Base-by-base conservation (phyloP, 345 rosid species). In the Mercurialis annua region DNA sequence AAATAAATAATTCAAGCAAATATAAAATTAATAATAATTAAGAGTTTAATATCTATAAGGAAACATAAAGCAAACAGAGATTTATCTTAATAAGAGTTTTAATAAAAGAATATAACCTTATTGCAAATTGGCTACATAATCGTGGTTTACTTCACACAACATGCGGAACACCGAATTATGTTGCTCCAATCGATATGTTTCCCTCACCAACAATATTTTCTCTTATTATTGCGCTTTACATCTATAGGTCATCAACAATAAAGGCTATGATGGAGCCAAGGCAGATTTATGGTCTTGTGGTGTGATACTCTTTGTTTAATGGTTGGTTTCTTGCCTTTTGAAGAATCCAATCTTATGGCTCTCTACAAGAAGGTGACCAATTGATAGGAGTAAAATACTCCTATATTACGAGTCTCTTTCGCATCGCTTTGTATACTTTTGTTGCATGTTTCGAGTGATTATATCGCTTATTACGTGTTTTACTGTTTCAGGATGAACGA, bases 251-350 rank as follows among this genome's bases (percentile, higher is more conserved):
- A 88, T 92, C 74, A 87, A 91, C 69, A 87, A 92, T 81, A 94
- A 94, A 78, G 99, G 99, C 42, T 94, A 94, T 53, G 90, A 94
- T 83, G 99, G 96, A 71, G 96, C 96, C 2, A 89, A 85, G 84
- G 99, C 99, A 52, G 99, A 94, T 77, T 76, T 92, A 43, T 94
- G 99, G 99, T 94, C 99, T 16, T 94, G 99, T 43, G 99, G 99
- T 65, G 99, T 94, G 68, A 94, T 94, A 73, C 98, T 94, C 50
- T 95, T 77, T 77, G 98, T 94, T 72, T 94, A 68, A 94, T 94
- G 99, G 99, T 97, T 77, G 99, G 99, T 36, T 94, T 78, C 80
- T 78, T 89, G 78, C 99, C 99, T 62, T 94, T 94, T 54, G 99
- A 91, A 77, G 99, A 94, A 59, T 77, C 98, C 66, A 92, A 92